phyloP scores from a whole-genome alignment of 176 grass and related monocot genomes.

The sorghum (Sorghum bicolor) region DNA sequence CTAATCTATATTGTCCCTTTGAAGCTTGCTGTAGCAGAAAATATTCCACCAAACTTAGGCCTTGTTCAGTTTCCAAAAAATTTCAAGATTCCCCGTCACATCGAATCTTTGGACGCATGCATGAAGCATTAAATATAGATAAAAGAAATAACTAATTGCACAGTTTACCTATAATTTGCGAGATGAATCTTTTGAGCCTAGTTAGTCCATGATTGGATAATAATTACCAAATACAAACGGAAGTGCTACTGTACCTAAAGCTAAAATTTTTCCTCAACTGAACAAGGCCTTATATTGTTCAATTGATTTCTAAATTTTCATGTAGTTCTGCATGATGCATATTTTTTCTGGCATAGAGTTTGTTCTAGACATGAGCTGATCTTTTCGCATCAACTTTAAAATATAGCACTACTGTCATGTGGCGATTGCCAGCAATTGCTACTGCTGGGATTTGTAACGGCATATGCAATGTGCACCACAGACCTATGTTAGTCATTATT shows the following conservation, averaged over 20 bases:
- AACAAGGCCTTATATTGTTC: too few species aligned
- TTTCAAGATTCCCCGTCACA: too few species aligned
- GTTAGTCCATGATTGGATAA: too few species aligned
- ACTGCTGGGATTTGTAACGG: neutral
- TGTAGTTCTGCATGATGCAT: neutral
- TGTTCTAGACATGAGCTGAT: neutral
- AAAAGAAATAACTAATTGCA: too few species aligned
- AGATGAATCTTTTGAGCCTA: too few species aligned
- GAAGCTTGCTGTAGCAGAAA: neutral
- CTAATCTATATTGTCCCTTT: neutral
- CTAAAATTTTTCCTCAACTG: too few species aligned
- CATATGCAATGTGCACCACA: neutral
- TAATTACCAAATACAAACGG: too few species aligned
- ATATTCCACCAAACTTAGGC: neutral
- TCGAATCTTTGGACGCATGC: too few species aligned
- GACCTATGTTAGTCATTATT: neutral
- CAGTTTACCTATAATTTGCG: too few species aligned
- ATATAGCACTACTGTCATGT: neutral
- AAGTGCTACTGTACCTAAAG: too few species aligned
- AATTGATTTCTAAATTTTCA: neutral
- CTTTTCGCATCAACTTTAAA: neutral
- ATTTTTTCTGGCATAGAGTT: neutral
- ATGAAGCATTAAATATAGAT: too few species aligned
- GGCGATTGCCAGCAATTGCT: neutral
- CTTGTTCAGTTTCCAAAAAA: too few species aligned